phyloP scores from a whole-genome alignment of 192 early-diverging fungal species.

The Dissophora ornata region DNA sequence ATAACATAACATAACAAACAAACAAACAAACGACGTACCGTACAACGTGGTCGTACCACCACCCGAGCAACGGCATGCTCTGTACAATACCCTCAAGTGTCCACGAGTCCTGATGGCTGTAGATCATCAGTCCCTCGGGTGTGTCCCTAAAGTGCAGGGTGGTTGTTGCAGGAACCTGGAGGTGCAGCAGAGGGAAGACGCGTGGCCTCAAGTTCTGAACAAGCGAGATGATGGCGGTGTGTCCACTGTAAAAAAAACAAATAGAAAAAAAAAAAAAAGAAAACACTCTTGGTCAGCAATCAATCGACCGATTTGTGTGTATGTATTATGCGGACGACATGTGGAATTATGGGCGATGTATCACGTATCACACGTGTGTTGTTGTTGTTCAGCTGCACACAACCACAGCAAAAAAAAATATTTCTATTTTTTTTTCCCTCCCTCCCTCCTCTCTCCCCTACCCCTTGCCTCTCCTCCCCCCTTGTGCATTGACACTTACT shows the following conservation, averaged over 20 bases:
- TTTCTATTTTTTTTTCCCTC: too few species aligned
- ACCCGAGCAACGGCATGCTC: slow-evolving; percentile 65
- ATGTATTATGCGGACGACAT: too few species aligned
- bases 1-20: background rate
- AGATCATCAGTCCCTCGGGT: slow-evolving; percentile 60
- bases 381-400: too few species aligned
- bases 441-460: too few species aligned
- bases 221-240: slow-evolving; percentile 63
- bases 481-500: slow-evolving; percentile 34
- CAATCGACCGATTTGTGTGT: too few species aligned
- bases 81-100: slow-evolving; percentile 66
- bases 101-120: slow-evolving; percentile 69
- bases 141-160: slow-evolving; percentile 63
- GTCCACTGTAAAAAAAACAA: slow-evolving; percentile 32
- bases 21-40: slow-evolving; percentile 47
- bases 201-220: slow-evolving; percentile 64
- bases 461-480: background rate
- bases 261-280: slow-evolving; percentile 3
- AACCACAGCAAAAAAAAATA: too few species aligned
- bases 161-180: slow-evolving; percentile 64
- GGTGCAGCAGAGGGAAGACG: slow-evolving; percentile 59
- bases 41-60: slow-evolving; percentile 68
- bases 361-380: too few species aligned
- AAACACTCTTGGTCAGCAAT: background rate
- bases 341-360: too few species aligned